Evolutionary conservation across 768 basidiomycete genomes (phyloP).

Genomic region (Boletus vinaceobasis): DNA sequence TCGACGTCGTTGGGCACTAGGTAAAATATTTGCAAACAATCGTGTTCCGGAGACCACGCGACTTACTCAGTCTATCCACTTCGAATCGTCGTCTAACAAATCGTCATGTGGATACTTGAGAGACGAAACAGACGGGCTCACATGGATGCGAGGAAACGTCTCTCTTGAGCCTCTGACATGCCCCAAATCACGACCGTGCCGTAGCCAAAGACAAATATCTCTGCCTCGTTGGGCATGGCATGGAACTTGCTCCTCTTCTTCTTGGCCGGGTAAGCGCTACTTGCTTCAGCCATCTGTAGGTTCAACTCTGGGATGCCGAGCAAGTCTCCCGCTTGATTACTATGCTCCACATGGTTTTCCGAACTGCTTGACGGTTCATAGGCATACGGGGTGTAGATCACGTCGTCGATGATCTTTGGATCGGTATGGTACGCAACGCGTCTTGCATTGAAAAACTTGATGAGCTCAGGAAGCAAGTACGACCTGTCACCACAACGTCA

Average conservation of each 20-base stretch:
- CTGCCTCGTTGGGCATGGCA: slow-evolving; percentile 65
- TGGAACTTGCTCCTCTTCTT: slow-evolving; percentile 66
- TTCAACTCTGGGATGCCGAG: slow-evolving; percentile 73
- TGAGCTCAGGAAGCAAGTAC: slow-evolving; percentile 81
- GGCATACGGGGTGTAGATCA: slow-evolving; percentile 89
- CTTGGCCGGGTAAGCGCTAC: slow-evolving; percentile 34
- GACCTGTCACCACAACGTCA: slow-evolving; percentile 48
- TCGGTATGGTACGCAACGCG: slow-evolving; percentile 80
- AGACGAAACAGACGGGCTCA: slow-evolving; percentile 39
- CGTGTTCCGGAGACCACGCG: background rate
- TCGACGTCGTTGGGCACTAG: slow-evolving; percentile 86
- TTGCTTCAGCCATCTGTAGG: slow-evolving; percentile 24
- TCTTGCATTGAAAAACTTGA: slow-evolving; percentile 87
- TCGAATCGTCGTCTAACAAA: slow-evolving; percentile 84
- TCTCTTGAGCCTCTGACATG: slow-evolving; percentile 92
- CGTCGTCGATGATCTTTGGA: slow-evolving; percentile 87
- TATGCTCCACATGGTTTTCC: slow-evolving; percentile 30
- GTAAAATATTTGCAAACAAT: slow-evolving; percentile 2
- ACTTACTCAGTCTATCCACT: slow-evolving; percentile 75
- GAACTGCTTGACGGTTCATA: slow-evolving; percentile 53
- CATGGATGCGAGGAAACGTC: slow-evolving; percentile 86
- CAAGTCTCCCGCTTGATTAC: slow-evolving; percentile 58
- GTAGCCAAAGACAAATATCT: slow-evolving; percentile 92
- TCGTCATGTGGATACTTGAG: background rate
- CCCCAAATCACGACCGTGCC: slow-evolving; percentile 98